Conservation (phyloP, 257 asterid genomes). For the Solanum virginianum region DNA sequence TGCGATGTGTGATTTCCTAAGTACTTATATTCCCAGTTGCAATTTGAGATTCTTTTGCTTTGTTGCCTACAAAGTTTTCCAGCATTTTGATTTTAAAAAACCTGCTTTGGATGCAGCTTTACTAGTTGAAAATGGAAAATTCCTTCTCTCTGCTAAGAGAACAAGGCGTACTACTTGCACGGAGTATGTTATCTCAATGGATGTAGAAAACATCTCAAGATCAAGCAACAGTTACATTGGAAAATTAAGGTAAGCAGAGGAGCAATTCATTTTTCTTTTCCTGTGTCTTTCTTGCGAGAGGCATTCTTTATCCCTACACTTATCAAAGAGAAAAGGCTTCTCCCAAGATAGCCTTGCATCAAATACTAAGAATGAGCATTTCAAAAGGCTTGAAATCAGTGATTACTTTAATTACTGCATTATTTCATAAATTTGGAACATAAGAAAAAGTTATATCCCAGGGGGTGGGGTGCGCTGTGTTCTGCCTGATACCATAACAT, state of each 20-base stretch:
- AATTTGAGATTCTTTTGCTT: background rate
- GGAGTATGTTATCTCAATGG: constrained; percentile 90
- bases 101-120: constrained; percentile 39
- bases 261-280: background rate
- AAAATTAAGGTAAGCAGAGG: constrained; percentile 48
- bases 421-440: background rate
- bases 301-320: background rate
- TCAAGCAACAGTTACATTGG: constrained; percentile 86
- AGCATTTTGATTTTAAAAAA: background rate
- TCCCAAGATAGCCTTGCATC: background rate
- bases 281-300: background rate
- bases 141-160: constrained; percentile 95
- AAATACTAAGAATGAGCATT: background rate
- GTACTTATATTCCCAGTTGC: background rate
- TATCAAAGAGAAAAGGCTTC: background rate
- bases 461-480: background rate
- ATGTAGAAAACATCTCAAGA: constrained; percentile 77
- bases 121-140: constrained; percentile 91
- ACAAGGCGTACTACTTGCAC: constrained; percentile 94
- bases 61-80: background rate
- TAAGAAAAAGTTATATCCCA: background rate
- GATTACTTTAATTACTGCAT: background rate
- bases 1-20: background rate
- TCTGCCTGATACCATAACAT: background rate
- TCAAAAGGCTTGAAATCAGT: background rate